A percentile compares a stretch with the other conserved stretches of the same genome.
Evolutionary conservation across 2,329 filamentous ascomycete genomes (phyloP).

Genomic region (Escovopsis sp.): DNA sequence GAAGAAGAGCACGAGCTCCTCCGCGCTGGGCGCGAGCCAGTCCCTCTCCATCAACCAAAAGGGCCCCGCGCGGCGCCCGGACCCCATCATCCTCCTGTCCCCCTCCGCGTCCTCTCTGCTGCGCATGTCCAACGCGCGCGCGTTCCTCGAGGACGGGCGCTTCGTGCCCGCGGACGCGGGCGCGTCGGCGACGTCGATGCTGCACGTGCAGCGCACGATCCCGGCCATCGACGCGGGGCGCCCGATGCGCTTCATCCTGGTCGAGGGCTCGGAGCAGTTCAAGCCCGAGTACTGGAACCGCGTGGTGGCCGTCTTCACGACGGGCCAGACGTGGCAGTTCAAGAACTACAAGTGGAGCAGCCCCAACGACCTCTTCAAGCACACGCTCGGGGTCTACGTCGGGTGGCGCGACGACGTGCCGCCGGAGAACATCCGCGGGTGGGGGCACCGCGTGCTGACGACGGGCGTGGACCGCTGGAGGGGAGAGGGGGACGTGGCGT

Average conservation of each 20-base stretch:
- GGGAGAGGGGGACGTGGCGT: slow-evolving; percentile 35
- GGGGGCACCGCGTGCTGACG: slow-evolving; percentile 72
- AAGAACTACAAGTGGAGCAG: slow-evolving; percentile 95
- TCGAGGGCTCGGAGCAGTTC: slow-evolving; percentile 86
- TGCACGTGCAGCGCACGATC: slow-evolving; percentile 69
- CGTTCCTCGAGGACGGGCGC: slow-evolving; percentile 74
- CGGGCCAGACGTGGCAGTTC: slow-evolving; percentile 96
- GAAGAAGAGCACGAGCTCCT: slow-evolving; percentile 34
- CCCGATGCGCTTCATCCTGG: slow-evolving; percentile 84
- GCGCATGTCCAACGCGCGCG: slow-evolving; percentile 89
- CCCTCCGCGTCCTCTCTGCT: slow-evolving; percentile 90
- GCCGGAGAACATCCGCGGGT: slow-evolving; percentile 64
- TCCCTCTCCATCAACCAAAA: slow-evolving; percentile 41
- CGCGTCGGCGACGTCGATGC: slow-evolving; percentile 57
- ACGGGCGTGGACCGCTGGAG: slow-evolving; percentile 79
- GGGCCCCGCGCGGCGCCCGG: slow-evolving; percentile 34
- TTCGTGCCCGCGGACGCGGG: slow-evolving; percentile 65
- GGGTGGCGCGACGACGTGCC: slow-evolving; percentile 78
- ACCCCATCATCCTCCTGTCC: slow-evolving; percentile 93
- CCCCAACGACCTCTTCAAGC: slow-evolving; percentile 75
- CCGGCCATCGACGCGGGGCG: slow-evolving; percentile 54
- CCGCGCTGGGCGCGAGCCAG: slow-evolving; percentile 26
- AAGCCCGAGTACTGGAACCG: slow-evolving; percentile 96
- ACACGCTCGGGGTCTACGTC: slow-evolving; percentile 76
- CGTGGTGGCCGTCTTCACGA: slow-evolving; percentile 93